Evolutionary conservation across 225 moss, liverwort and hornwort species (phyloP).

Genomic region (Thuidium tamariscinum): DNA sequence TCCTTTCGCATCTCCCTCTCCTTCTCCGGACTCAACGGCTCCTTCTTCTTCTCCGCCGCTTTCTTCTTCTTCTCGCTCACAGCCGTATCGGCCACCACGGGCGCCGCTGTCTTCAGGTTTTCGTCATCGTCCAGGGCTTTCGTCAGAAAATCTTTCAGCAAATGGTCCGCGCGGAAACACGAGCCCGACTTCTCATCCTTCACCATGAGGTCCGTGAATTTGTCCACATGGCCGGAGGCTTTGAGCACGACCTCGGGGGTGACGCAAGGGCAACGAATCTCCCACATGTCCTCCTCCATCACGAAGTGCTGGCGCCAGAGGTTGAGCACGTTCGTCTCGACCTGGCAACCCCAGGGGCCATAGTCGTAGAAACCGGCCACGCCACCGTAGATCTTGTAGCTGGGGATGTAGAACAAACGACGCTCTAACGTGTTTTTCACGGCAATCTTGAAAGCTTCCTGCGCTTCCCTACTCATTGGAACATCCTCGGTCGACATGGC

Average conservation of each 20-base stretch:
- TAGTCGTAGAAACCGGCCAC: slow-evolving; percentile 92
- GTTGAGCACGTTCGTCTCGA: slow-evolving; percentile 80
- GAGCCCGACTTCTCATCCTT: slow-evolving; percentile 73
- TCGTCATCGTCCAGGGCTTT: slow-evolving; percentile 53
- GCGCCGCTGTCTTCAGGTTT: not conserved
- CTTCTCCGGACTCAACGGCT: slow-evolving; percentile 33
- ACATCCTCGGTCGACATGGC: not conserved
- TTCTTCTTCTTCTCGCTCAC: slow-evolving; percentile 31
- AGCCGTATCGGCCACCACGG: not conserved
- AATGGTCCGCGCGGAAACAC: slow-evolving; percentile 80
- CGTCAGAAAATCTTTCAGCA: slow-evolving; percentile 63
- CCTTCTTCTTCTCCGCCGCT: slow-evolving; percentile 20
- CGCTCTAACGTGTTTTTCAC: slow-evolving; percentile 50
- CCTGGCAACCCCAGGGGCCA: slow-evolving; percentile 81
- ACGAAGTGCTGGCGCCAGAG: slow-evolving; percentile 98
- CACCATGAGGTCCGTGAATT: slow-evolving; percentile 97
- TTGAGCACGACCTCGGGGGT: slow-evolving; percentile 85
- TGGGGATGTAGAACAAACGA: slow-evolving; percentile 67
- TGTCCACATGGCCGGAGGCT: slow-evolving; percentile 94
- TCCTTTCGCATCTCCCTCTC: slow-evolving; percentile 46
- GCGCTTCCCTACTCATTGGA: not conserved
- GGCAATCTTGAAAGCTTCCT: slow-evolving; percentile 31
- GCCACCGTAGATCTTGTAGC: slow-evolving; percentile 85
- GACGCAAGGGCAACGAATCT: slow-evolving; percentile 82
- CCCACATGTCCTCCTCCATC: slow-evolving; percentile 91